These are phyloP conservation scores for Atkinsonella texensis DNA, from an alignment of 2,329 filamentous ascomycete genomes.

Conservation along the genomic window DNA sequence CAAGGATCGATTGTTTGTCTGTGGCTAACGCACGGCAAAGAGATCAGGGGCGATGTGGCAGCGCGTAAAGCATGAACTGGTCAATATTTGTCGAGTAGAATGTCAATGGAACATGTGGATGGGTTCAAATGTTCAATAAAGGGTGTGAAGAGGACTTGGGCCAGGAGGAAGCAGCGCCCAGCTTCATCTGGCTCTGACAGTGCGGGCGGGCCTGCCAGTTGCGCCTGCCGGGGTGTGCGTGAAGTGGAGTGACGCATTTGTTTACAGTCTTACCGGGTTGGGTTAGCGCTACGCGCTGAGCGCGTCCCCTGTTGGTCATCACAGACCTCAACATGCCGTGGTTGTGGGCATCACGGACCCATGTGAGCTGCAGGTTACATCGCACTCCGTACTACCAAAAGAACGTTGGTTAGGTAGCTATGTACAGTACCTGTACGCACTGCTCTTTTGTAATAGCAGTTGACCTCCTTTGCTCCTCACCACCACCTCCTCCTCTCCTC, in stretches of 20 bases:
- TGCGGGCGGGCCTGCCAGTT: conserved; percentile 7
- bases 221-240: conserved; percentile 8
- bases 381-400: neutral
- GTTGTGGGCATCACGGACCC: conserved; percentile 1
- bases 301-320: conserved; percentile 19
- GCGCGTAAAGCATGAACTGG: conserved; percentile 3
- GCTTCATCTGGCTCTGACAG: conserved; percentile 6
- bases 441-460: neutral
- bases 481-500: too few relatives aligned
- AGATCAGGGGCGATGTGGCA: neutral
- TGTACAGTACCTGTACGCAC: neutral
- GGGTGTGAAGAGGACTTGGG: conserved; percentile 5
- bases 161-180: conserved; percentile 4
- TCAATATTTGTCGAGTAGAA: conserved; percentile 1
- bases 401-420: neutral
- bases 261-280: conserved; percentile 21
- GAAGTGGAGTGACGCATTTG: conserved; percentile 23
- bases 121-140: conserved; percentile 3
- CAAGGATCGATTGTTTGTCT: conserved; percentile 1
- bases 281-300: conserved; percentile 20
- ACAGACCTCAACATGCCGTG: conserved; percentile 5
- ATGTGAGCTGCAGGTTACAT: neutral
- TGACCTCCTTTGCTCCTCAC: too few relatives aligned
- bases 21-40: conserved; percentile 1
- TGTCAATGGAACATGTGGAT: conserved; percentile 6